These are phyloP conservation scores for Pseudogymnoascus sp. DNA, from an alignment of 2,329 filamentous ascomycete species.

Conservation along the genomic window DNA sequence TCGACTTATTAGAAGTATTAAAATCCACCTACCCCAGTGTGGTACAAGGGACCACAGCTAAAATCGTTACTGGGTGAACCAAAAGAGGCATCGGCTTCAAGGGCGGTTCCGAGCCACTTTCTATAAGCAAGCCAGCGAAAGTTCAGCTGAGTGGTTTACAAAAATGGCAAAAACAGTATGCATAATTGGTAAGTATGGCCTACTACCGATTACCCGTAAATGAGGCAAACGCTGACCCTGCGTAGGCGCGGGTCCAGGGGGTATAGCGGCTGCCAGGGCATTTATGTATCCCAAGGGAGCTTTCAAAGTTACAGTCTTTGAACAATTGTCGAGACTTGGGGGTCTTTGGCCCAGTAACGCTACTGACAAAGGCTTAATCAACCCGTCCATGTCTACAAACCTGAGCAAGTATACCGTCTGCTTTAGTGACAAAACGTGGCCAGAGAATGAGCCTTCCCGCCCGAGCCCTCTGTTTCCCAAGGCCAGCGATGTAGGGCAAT, in stretches of 20 bases:
- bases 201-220: neutral
- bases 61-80: too few relatives aligned
- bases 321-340: constrained; percentile 57
- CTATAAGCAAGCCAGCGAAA: neutral
- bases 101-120: neutral
- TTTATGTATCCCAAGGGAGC: constrained; percentile 48
- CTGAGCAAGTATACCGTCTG: constrained; percentile 70
- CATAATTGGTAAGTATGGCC: constrained; percentile 21
- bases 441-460: constrained; percentile 45
- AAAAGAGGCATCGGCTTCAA: too few relatives aligned
- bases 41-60: too few relatives aligned
- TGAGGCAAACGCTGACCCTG: neutral
- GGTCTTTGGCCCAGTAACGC: constrained; percentile 67
- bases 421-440: constrained; percentile 68
- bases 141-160: neutral
- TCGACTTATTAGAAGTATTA: too few relatives aligned
- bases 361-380: constrained; percentile 43
- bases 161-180: constrained; percentile 22
- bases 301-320: constrained; percentile 65
- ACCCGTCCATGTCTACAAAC: constrained; percentile 65
- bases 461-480: constrained; percentile 49
- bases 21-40: too few relatives aligned
- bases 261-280: constrained; percentile 64
- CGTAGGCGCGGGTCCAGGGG: constrained; percentile 60
- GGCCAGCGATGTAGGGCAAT: constrained; percentile 69